phyloP scores from a whole-genome alignment of 176 grass and related monocot genomes.

The Aegilops bicornis region DNA sequence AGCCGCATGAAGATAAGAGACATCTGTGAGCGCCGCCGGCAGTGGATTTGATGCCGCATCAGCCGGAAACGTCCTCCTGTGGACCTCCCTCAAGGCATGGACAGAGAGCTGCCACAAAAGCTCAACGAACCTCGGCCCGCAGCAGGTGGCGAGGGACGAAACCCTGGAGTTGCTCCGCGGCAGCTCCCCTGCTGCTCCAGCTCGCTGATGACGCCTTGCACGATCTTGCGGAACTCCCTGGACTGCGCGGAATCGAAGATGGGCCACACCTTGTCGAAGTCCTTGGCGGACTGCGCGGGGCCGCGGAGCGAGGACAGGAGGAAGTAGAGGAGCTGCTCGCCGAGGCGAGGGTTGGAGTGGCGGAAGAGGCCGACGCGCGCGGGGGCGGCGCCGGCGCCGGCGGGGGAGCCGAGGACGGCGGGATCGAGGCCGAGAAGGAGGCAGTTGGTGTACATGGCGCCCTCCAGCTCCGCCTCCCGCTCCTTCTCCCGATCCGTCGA shows the following conservation, averaged over 20 bases:
- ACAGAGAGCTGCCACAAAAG: slow-evolving; percentile 99
- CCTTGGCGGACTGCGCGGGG: slow-evolving; percentile 88
- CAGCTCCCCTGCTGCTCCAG: slow-evolving; percentile 90
- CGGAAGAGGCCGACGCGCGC: slow-evolving; percentile 77
- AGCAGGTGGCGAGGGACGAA: slow-evolving; percentile 95
- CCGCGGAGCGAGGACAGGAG: slow-evolving; percentile 91
- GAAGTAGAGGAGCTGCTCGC: slow-evolving; percentile 99
- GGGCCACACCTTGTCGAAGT: slow-evolving; percentile 98
- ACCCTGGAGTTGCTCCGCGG: slow-evolving; percentile 99
- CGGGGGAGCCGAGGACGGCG: slow-evolving; percentile 61
- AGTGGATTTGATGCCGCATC: slow-evolving; percentile 78
- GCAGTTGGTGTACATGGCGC: slow-evolving; percentile 99
- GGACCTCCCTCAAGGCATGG: slow-evolving; percentile 93
- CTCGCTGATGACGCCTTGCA: slow-evolving; percentile 99
- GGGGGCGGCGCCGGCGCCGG: slow-evolving; percentile 25
- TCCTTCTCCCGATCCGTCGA: slow-evolving; percentile 98
- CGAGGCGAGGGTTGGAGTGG: slow-evolving; percentile 93
- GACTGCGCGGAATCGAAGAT: slow-evolving; percentile 95
- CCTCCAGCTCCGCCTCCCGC: slow-evolving; percentile 98
- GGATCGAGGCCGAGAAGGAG: slow-evolving; percentile 95
- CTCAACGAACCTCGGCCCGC: slow-evolving; percentile 97
- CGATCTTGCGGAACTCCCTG: slow-evolving; percentile 98
- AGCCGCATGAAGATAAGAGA: slow-evolving; percentile 97
- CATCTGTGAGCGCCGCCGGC: slow-evolving; percentile 83
- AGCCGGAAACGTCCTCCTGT: slow-evolving; percentile 85